Evolutionary conservation across 208 protist species (phyloP).

Genomic region (Crithidia thermophila): DNA sequence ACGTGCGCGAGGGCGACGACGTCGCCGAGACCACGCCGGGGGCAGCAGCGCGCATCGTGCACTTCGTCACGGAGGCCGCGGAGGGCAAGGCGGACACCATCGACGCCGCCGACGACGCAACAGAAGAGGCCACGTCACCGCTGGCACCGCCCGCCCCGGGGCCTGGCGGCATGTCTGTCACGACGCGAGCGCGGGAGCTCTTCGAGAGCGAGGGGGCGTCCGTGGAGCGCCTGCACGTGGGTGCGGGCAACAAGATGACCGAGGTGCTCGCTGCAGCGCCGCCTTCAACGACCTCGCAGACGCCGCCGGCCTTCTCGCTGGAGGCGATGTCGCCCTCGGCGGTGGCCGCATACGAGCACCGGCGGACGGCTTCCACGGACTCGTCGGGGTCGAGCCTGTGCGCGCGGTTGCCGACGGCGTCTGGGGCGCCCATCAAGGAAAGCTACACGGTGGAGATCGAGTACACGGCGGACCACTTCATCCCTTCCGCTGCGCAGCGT

Average conservation of each 20-base stretch:
- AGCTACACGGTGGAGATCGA: conserved; percentile 32
- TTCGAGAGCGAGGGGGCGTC: conserved; percentile 13
- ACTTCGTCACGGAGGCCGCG: conserved; percentile 3
- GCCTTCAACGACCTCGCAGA: not conserved
- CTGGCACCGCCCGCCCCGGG: too few species aligned
- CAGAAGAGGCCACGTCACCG: not conserved
- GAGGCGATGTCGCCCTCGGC: conserved; percentile 22
- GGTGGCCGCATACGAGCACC: conserved; percentile 7
- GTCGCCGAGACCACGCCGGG: not conserved
- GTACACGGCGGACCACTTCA: conserved; percentile 23
- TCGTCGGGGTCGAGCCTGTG: not conserved
- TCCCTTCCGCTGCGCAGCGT: conserved; percentile 1
- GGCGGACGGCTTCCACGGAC: not conserved
- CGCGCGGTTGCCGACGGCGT: not conserved
- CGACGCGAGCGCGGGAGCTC: conserved; percentile 4
- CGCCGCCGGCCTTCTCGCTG: conserved; percentile 15
- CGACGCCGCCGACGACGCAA: not conserved
- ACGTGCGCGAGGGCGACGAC: conserved; percentile 8
- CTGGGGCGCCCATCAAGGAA: not conserved
- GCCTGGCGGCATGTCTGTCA: not conserved
- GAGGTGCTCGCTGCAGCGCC: not conserved
- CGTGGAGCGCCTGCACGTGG: not conserved
- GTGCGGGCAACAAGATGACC: not conserved
- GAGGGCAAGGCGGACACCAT: not conserved
- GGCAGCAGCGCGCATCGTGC: conserved; percentile 13